Evolutionary conservation across 2,329 filamentous ascomycete genomes (phyloP), one percentile per base, ranked within the genome.

Genomic region (Sphaceloma murrayae): DNA sequence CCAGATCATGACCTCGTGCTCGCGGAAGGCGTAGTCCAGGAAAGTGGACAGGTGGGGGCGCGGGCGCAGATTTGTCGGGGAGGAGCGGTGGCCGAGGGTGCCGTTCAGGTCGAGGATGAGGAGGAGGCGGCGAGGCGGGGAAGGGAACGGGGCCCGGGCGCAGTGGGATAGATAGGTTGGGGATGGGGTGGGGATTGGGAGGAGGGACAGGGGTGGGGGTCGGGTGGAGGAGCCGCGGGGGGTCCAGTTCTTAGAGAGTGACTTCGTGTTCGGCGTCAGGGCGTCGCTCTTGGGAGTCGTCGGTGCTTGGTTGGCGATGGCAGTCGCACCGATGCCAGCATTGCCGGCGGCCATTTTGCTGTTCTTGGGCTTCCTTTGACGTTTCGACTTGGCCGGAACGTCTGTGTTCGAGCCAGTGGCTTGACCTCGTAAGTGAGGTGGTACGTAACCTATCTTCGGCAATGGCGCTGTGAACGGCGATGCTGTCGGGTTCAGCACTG

Each of bases 21-120:
- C 78, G 9, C 74, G 64, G 53, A 94, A 72, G 52, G 88, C 75
- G 60, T 87, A 85, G 19, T 71, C 57, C 3, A 96, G 65, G 61
- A 98, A 95, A 0, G 65, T 52, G 2, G 66, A 55, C 1, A 91
- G 73, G 51, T 79, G 71, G 0, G 84, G 84, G 1, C 91, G 81
- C 3, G 70, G 67, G 1, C 64, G 48, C 47, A 57, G 57, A n/a
- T 44, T 53, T 22, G 32, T 47, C 2, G 11, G 42, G 8, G 45
- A 43, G 56, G 18, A 58, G 4, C 91, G 82, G 64, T 75, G 72
- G 26, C 96, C 73, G 1, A 98, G 72, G 0, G 89, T 95, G 50
- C 91, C 91, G 61, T 96, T 98, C 27, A 98, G 75, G 63, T 98
- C 91, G 49, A 96, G 75, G 34, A 96, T 75, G 40, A 98, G 70